Conservation (phyloP, 495 filamentous ascomycete species). For the Chaetomium cochliodes region DNA sequence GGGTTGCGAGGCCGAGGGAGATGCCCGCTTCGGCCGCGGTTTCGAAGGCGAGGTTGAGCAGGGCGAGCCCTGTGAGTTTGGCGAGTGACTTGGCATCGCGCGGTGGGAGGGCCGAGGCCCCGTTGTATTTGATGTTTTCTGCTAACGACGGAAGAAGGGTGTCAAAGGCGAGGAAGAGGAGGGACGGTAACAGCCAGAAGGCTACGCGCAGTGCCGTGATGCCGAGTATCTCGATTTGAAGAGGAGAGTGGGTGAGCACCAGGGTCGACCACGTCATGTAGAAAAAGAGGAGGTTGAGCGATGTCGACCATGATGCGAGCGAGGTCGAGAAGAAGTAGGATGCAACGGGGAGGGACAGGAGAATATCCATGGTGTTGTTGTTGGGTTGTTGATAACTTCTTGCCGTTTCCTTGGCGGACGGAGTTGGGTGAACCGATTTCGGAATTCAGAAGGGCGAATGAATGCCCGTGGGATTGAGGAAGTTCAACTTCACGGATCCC, state of each 20-base stretch:
- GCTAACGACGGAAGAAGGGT: constrained; percentile 63
- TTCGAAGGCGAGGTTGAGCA: constrained; percentile 65
- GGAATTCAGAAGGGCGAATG: too few relatives aligned
- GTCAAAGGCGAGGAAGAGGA: constrained; percentile 74
- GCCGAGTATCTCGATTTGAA: constrained; percentile 73
- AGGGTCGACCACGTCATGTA: constrained; percentile 87
- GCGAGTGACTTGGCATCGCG: constrained; percentile 44
- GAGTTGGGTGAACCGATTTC: neutral
- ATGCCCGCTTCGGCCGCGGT: constrained; percentile 56
- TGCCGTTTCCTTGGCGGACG: neutral
- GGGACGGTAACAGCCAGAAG: constrained; percentile 71
- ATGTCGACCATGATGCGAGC: constrained; percentile 67
- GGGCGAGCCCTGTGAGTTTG: constrained; percentile 51
- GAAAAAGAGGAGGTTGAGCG: constrained; percentile 84
- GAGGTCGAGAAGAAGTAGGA: constrained; percentile 59
- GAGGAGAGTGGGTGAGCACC: constrained; percentile 68
- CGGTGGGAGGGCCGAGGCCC: constrained; percentile 61
- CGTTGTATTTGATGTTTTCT: constrained; percentile 66
- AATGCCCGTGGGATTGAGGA: too few relatives aligned
- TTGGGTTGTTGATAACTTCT: too few relatives aligned
- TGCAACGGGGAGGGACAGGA: constrained; percentile 70
- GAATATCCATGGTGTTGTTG: constrained; percentile 48
- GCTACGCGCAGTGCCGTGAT: constrained; percentile 64
- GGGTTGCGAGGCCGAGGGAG: constrained; percentile 34
- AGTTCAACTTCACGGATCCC: too few relatives aligned